A percentile compares a stretch with the other conserved stretches of the same genome.
Evolutionary conservation across 805 yeast genomes (phyloP).

Genomic region (Starmerella davenportii): DNA sequence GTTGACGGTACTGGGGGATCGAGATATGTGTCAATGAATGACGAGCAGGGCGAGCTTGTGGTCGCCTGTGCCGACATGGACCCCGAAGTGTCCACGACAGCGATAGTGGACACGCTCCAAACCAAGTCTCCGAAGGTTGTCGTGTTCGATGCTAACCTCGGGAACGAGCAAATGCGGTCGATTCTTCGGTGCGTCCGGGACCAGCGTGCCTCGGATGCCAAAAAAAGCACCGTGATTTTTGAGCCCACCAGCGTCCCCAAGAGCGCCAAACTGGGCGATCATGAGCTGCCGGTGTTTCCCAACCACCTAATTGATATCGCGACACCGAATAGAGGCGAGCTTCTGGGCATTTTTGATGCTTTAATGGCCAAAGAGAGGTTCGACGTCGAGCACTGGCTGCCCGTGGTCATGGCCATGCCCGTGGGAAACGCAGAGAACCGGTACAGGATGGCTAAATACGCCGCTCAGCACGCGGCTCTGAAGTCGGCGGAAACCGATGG

Average conservation of each 20-base stretch:
- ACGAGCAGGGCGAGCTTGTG: constrained; percentile 40
- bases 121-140: constrained; percentile 31
- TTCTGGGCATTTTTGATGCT: constrained; percentile 34
- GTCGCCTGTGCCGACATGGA: constrained; percentile 79
- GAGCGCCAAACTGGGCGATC: constrained; percentile 32
- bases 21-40: constrained; percentile 54
- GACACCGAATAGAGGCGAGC: constrained; percentile 57
- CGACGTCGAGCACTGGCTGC: constrained; percentile 57
- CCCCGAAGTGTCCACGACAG: constrained; percentile 31
- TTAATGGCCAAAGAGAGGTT: constrained; percentile 29
- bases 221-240: constrained; percentile 24
- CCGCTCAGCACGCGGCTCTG: constrained; percentile 18
- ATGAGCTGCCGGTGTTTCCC: constrained; percentile 30
- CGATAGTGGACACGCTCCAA: constrained; percentile 28
- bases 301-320: constrained; percentile 28
- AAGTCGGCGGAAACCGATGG: constrained; percentile 20
- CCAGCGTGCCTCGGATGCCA: too few relatives aligned
- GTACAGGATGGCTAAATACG: constrained; percentile 15
- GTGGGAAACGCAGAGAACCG: constrained; percentile 25
- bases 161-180: constrained; percentile 26
- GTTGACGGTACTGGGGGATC: constrained; percentile 11
- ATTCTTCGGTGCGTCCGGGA: constrained; percentile 19
- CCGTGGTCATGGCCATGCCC: constrained; percentile 40
- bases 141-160: constrained; percentile 53
- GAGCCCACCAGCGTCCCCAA: constrained; percentile 70